Percentiles rank a stretch among this genome's conserved stretches.
phyloP scores from a whole-genome alignment of 371 early-diverging fungal genomes.

The Rozella allomycis region DNA sequence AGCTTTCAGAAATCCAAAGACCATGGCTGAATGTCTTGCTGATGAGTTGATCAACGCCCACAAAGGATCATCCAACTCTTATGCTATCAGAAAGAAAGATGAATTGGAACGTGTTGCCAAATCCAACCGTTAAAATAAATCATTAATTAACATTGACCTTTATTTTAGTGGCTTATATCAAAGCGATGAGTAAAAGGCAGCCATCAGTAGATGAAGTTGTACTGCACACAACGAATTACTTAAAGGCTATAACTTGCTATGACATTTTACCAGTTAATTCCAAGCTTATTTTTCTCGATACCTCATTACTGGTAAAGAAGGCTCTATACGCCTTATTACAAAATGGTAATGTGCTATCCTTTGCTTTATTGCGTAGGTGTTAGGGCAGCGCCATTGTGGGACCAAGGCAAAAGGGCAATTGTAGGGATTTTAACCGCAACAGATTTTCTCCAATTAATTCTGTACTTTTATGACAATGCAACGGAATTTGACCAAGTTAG shows the following conservation, averaged over 20 bases:
- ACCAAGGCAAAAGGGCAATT: slow-evolving; percentile 47
- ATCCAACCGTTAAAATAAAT: slow-evolving; percentile 49
- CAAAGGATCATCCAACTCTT: slow-evolving; percentile 61
- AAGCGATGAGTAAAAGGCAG: no score
- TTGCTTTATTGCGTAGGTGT: slow-evolving; percentile 33
- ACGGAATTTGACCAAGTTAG: slow-evolving; percentile 50
- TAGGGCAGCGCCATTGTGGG: slow-evolving; percentile 80
- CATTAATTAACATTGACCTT: slow-evolving; percentile 3
- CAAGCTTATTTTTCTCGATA: slow-evolving; percentile 74
- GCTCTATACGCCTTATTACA: slow-evolving; percentile 73
- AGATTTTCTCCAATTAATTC: slow-evolving; percentile 74
- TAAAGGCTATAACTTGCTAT: slow-evolving; percentile 47
- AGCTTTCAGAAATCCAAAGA: slow-evolving; percentile 91
- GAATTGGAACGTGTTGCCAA: slow-evolving; percentile 98
- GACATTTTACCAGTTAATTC: slow-evolving; percentile 73
- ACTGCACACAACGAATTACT: no score
- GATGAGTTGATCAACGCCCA: slow-evolving; percentile 99
- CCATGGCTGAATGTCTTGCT: slow-evolving; percentile 98
- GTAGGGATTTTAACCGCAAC: slow-evolving; percentile 70
- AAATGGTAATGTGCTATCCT: slow-evolving; percentile 38
- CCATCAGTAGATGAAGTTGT: no score
- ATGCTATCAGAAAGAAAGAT: slow-evolving; percentile 99
- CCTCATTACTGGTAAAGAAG: slow-evolving; percentile 66
- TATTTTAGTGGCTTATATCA: neutral
- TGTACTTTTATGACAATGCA: slow-evolving; percentile 53